Evolutionary conservation across 495 filamentous ascomycete species (phyloP).

Genomic region (Xylaria grammica): DNA sequence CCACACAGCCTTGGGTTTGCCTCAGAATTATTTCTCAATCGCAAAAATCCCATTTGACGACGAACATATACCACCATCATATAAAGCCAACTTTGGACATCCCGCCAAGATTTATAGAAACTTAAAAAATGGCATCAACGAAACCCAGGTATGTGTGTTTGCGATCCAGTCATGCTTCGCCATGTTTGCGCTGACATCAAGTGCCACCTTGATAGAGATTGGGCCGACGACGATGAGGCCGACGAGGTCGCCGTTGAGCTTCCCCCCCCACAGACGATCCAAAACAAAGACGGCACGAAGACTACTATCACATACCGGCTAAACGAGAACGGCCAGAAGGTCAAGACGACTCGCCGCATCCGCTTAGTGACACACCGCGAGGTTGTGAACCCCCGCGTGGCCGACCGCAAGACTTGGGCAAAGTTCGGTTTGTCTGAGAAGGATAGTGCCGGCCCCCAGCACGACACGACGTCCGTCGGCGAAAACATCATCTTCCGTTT

Average conservation of each 20-base stretch:
- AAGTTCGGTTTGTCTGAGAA: slow-evolving; percentile 80
- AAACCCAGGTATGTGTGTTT: slow-evolving; percentile 20
- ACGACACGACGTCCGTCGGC: slow-evolving; percentile 89
- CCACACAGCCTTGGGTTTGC: slow-evolving; percentile 20
- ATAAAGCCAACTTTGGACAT: not conserved
- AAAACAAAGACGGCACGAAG: slow-evolving; percentile 97
- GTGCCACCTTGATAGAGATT: slow-evolving; percentile 58
- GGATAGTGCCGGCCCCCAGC: slow-evolving; percentile 72
- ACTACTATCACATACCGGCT: slow-evolving; percentile 88
- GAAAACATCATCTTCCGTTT: slow-evolving; percentile 98
- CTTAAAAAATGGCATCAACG: slow-evolving; percentile 22
- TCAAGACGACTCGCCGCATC: slow-evolving; percentile 94
- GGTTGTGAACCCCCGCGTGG: slow-evolving; percentile 94
- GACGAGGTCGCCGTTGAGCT: slow-evolving; percentile 82
- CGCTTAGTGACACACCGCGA: slow-evolving; percentile 86
- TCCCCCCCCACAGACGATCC: slow-evolving; percentile 82
- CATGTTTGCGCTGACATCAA: not conserved
- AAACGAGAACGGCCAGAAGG: slow-evolving; percentile 92
- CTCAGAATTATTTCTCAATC: slow-evolving; percentile 24
- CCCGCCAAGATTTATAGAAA: not conserved
- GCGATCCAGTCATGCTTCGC: not conserved
- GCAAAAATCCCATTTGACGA: slow-evolving; percentile 22
- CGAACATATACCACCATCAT: not conserved
- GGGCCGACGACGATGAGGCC: slow-evolving; percentile 94
- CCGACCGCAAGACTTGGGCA: slow-evolving; percentile 85